These are phyloP conservation scores for Styphnolobium japonicum DNA, from an alignment of 306 rosid genomes.

Conservation along the genomic window DNA sequence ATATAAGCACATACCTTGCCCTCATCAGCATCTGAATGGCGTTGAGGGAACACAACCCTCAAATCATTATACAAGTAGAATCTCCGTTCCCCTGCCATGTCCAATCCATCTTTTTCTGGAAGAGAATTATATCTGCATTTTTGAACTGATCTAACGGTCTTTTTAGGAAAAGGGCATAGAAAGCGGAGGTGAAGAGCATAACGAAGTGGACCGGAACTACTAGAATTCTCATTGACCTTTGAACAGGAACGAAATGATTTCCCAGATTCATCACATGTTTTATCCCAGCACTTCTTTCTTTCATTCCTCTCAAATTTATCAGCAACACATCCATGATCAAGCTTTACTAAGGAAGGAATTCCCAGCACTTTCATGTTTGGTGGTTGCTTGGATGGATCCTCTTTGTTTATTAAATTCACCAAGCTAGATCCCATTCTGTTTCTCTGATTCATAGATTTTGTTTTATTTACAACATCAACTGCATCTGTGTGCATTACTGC, in stretches of 20 bases:
- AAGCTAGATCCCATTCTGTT: slow-evolving; percentile 37
- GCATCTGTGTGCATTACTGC: slow-evolving; percentile 40
- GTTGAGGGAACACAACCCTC: slow-evolving; percentile 94
- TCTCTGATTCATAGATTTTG: slow-evolving; percentile 34
- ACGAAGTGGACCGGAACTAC: slow-evolving; percentile 66
- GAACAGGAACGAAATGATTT: slow-evolving; percentile 48
- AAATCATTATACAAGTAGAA: slow-evolving; percentile 87
- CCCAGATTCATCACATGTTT: slow-evolving; percentile 47
- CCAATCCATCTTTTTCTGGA: slow-evolving; percentile 48
- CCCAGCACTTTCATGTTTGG: slow-evolving; percentile 20
- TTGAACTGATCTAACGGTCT: slow-evolving; percentile 45
- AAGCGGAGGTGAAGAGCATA: slow-evolving; percentile 97
- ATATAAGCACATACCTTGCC: slow-evolving; percentile 79
- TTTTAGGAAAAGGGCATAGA: slow-evolving; percentile 72
- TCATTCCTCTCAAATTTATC: slow-evolving; percentile 41
- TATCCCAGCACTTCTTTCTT: slow-evolving; percentile 47
- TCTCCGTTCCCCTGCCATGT: slow-evolving; percentile 61
- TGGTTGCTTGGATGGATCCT: slow-evolving; percentile 35
- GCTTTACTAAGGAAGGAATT: slow-evolving; percentile 26
- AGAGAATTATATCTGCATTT: slow-evolving; percentile 51
- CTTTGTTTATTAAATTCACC: slow-evolving; percentile 42
- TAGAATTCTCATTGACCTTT: slow-evolving; percentile 56
- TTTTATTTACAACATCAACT: slow-evolving; percentile 27
- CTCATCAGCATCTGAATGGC: slow-evolving; percentile 94
- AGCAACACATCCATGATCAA: slow-evolving; percentile 21